These are phyloP conservation scores for Penicillium paxilli DNA, from an alignment of 495 filamentous ascomycete species.

Conservation along the genomic window DNA sequence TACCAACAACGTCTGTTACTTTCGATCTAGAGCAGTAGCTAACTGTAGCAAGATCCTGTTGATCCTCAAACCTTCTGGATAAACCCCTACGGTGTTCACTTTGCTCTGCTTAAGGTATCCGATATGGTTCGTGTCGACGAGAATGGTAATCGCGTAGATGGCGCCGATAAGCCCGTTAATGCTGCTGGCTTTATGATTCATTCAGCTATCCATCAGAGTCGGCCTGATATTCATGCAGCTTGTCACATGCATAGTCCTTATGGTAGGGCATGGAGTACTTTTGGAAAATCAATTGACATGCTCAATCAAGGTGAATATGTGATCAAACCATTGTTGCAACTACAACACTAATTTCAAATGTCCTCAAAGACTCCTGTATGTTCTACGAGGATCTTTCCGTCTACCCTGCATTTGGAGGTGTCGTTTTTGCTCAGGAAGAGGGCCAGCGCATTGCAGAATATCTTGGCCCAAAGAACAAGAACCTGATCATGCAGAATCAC, in stretches of 20 bases:
- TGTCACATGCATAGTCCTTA: slow-evolving; percentile 34
- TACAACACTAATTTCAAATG: slow-evolving; percentile 29
- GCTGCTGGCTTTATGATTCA: slow-evolving; percentile 61
- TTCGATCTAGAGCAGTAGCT: not conserved
- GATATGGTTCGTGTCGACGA: slow-evolving; percentile 33
- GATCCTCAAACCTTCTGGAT: slow-evolving; percentile 37
- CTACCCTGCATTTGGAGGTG: slow-evolving; percentile 41
- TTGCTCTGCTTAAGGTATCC: slow-evolving; percentile 29
- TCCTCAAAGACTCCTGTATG: slow-evolving; percentile 27
- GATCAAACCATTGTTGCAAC: slow-evolving; percentile 3
- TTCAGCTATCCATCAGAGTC: slow-evolving; percentile 22
- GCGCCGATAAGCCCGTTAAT: slow-evolving; percentile 42
- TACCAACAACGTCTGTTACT: not conserved
- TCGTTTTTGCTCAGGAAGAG: slow-evolving; percentile 55
- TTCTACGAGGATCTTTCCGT: slow-evolving; percentile 44
- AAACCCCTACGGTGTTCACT: slow-evolving; percentile 28
- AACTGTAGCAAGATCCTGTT: slow-evolving; percentile 6
- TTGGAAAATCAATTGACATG: slow-evolving; percentile 32
- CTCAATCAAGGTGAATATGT: slow-evolving; percentile 37
- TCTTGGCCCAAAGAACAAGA: slow-evolving; percentile 54
- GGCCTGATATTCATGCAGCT: slow-evolving; percentile 33
- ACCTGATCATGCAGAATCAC: slow-evolving; percentile 57
- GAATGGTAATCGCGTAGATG: slow-evolving; percentile 34
- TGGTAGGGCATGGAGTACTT: slow-evolving; percentile 24
- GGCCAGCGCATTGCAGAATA: slow-evolving; percentile 51